A percentile compares a stretch with the other conserved stretches of the same genome.
These are phyloP conservation scores for Claviceps sp. DNA, from an alignment of 2,329 filamentous ascomycete species.

Conservation along the genomic window DNA sequence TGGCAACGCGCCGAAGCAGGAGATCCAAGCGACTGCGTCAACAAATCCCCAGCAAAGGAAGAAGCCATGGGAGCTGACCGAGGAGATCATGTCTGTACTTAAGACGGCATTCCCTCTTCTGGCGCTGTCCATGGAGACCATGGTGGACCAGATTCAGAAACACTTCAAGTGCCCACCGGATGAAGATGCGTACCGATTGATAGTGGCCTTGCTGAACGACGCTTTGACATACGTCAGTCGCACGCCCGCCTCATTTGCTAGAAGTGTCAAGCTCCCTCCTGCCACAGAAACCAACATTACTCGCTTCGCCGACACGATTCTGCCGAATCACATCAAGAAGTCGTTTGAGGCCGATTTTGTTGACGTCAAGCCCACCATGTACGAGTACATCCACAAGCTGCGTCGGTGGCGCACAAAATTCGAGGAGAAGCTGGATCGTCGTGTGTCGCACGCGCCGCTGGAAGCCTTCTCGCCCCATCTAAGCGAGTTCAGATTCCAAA, in stretches of 20 bases:
- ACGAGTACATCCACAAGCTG: conserved; percentile 94
- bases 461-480: conserved; percentile 82
- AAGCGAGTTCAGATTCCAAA: conserved; percentile 93
- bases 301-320: conserved; percentile 87
- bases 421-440: conserved; percentile 88
- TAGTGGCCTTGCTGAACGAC: conserved; percentile 94
- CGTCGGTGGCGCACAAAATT: conserved; percentile 95
- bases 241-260: conserved; percentile 73
- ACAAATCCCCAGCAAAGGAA: conserved; percentile 40
- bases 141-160: conserved; percentile 98
- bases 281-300: conserved; percentile 95
- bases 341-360: conserved; percentile 98
- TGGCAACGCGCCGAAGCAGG: conserved; percentile 11
- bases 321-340: conserved; percentile 87
- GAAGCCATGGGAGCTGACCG: conserved; percentile 90
- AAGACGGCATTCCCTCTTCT: conserved; percentile 96
- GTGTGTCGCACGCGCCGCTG: conserved; percentile 57
- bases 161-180: conserved; percentile 98
- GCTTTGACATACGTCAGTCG: conserved; percentile 84
- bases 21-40: conserved; percentile 5
- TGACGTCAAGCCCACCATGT: conserved; percentile 87
- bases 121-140: conserved; percentile 96
- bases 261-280: conserved; percentile 77
- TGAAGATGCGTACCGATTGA: conserved; percentile 92
- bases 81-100: conserved; percentile 87